Evolutionary conservation across 116 monocot species (phyloP).

Genomic region (Phalaenopsis hybrid): DNA sequence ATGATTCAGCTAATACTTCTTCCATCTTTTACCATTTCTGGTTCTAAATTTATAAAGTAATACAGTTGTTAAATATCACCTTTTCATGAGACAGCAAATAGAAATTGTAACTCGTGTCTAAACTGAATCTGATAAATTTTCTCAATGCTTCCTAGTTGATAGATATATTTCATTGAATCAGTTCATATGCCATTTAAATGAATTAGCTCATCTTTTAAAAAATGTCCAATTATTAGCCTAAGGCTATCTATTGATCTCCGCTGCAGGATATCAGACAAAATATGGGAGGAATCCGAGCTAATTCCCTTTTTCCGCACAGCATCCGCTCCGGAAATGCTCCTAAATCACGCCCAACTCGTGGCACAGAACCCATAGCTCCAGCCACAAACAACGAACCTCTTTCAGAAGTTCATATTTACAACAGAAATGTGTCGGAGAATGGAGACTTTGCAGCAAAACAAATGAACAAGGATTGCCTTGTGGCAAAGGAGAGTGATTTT

Average conservation of each 20-base stretch:
- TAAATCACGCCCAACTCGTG: conserved; percentile 37
- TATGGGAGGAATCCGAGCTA: conserved; percentile 55
- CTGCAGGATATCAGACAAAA: conserved; percentile 71
- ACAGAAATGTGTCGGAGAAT: conserved; percentile 13
- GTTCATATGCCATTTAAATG: not conserved
- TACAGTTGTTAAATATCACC: not conserved
- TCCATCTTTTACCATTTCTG: too few relatives aligned
- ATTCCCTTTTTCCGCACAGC: conserved; percentile 80
- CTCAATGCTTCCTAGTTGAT: too few relatives aligned
- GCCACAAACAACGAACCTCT: conserved; percentile 10
- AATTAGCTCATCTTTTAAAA: not conserved
- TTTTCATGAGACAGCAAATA: not conserved
- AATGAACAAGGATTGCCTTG: conserved; percentile 10
- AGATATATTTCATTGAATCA: not conserved
- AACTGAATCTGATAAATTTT: too few relatives aligned
- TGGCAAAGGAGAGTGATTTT: conserved; percentile 27
- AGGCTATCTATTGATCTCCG: not conserved
- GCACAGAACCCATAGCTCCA: conserved; percentile 29
- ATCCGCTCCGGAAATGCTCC: conserved; percentile 38
- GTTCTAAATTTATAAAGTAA: too few relatives aligned
- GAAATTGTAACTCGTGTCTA: not conserved
- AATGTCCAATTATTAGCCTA: not conserved
- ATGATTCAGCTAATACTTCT: too few relatives aligned
- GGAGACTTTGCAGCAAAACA: conserved; percentile 9
- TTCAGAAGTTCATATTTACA: conserved; percentile 13